Conservation (phyloP, 495 filamentous ascomycete genomes). For the Eremomyces bilateralis region DNA sequence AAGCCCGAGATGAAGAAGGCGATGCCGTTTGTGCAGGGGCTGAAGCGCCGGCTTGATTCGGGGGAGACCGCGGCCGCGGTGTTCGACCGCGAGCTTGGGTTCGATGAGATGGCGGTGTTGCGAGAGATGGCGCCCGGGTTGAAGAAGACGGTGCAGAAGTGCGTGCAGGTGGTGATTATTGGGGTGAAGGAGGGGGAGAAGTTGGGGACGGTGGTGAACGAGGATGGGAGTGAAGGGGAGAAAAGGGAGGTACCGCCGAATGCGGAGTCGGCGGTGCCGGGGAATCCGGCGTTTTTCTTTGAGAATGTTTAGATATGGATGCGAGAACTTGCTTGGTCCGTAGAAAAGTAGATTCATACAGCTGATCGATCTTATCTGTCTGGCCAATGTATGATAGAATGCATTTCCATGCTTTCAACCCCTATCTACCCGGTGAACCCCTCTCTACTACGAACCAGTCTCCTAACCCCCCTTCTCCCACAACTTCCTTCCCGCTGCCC, state of each 20-base stretch:
- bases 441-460: neutral
- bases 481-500: constrained; percentile 24
- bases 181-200: constrained; percentile 12
- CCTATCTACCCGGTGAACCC: too few relatives aligned
- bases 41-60: constrained; percentile 57
- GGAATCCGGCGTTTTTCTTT: constrained; percentile 55
- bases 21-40: constrained; percentile 81
- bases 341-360: neutral
- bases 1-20: constrained; percentile 86
- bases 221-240: constrained; percentile 45
- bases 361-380: neutral
- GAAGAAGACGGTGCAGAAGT: constrained; percentile 18
- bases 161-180: constrained; percentile 19
- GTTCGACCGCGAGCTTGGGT: constrained; percentile 60
- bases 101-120: constrained; percentile 56
- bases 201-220: constrained; percentile 29
- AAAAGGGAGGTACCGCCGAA: constrained; percentile 28
- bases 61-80: constrained; percentile 39
- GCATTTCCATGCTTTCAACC: too few relatives aligned
- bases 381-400: too few relatives aligned
- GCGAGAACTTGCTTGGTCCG: neutral
- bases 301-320: constrained; percentile 34
- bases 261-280: constrained; percentile 57
- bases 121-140: constrained; percentile 20
- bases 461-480: constrained; percentile 16